Base-by-base conservation (phyloP, 306 rosid species). In the Dryas octopetala region DNA sequence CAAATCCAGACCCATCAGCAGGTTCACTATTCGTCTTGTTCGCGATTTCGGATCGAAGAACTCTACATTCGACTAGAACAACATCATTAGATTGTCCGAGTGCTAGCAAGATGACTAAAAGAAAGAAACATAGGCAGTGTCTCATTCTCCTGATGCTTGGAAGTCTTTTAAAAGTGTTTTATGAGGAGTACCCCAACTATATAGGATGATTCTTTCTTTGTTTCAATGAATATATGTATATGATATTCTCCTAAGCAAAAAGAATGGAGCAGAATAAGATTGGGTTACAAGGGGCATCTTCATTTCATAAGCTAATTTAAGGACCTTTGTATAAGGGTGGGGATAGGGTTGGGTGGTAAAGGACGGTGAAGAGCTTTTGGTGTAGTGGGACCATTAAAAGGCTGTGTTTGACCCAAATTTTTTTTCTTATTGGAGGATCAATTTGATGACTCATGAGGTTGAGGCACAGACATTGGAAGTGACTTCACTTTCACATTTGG, bases 301-400 rank as follows among this genome's bases (percentile, higher is more conserved):
- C 68, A 75, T 71, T 55, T 71, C 71, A 53, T 58, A 70, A 74
- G 82, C 79, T 57, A 76, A 32, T 46, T 32, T 38, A 44, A 9
- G 16, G 65, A 74, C 66, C 66, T 63, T 81, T 76, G 67, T 70
- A 77, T 54, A 52, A 73, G 32, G 44, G 80, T 61, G 55, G 64
- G 78, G 54, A 6, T 23, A 58, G 76, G 79, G 28, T 76, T 78
- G 84, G 86, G 73, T 82, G 89, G 52, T 55, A 85, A 85, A 79
- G 92, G 83, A 80, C 96, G 85, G 96, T 87, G 85, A 66, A 79
- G 82, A 85, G 64, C 81, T 73, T 85, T 79, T 43, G 44, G 9
- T 12, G 38, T 66, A 23, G 78, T 90, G 88, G 96, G 93, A 68
- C 74, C 95, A 86, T 49, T 32, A 4, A 49, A 7, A 69, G 50